Evolutionary conservation across 768 basidiomycete genomes (phyloP).

Genomic region (Macrolepiota dolichaula): DNA sequence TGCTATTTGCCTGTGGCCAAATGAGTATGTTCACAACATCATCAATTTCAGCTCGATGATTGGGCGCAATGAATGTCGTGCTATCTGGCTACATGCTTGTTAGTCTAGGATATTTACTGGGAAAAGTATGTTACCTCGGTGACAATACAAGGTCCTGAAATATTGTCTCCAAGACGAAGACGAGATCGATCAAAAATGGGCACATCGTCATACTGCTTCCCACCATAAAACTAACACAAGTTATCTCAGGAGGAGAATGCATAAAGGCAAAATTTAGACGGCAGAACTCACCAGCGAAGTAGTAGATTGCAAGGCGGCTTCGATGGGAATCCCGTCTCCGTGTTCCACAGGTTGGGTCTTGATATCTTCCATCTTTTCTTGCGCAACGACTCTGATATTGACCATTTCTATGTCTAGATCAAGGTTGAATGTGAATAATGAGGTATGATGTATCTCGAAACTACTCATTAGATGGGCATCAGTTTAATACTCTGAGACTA

Average conservation of each 20-base stretch:
- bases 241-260: not conserved
- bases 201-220: constrained; percentile 16
- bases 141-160: constrained; percentile 24
- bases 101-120: not conserved
- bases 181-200: constrained; percentile 23
- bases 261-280: no score
- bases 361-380: constrained; percentile 15
- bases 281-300: not conserved
- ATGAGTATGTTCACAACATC: constrained; percentile 24
- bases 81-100: constrained; percentile 18
- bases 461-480: constrained; percentile 5
- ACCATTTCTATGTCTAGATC: constrained; percentile 23
- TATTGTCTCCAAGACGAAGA: constrained; percentile 18
- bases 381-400: constrained; percentile 20
- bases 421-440: constrained; percentile 23
- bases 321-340: not conserved
- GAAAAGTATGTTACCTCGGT: constrained; percentile 15
- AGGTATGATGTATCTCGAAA: constrained; percentile 20
- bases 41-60: constrained; percentile 25
- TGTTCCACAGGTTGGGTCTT: not conserved
- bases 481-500: no score
- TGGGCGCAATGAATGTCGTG: constrained; percentile 22
- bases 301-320: not conserved
- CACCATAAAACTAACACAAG: constrained; percentile 17
- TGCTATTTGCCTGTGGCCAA: constrained; percentile 15